Evolutionary conservation across 2,329 filamentous ascomycete species (phyloP).

Genomic region (Fusarium nelsonii): DNA sequence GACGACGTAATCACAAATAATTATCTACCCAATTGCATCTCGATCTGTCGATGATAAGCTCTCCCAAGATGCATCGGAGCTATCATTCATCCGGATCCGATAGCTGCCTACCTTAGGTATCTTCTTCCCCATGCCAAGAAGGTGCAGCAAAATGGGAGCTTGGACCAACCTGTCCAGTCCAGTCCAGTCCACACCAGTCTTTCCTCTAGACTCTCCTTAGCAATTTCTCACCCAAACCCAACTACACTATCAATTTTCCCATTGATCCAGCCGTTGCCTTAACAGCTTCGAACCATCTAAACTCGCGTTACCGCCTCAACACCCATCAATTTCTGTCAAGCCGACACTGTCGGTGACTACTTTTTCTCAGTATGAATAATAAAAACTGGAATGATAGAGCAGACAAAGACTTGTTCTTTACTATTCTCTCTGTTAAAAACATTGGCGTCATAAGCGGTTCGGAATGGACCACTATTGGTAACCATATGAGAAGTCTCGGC

Average conservation of each 20-base stretch:
- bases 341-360: constrained; percentile 3
- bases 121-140: constrained; percentile 22
- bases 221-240: constrained; percentile 49
- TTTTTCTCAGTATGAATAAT: constrained; percentile 58
- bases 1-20: constrained; percentile 2
- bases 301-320: constrained; percentile 34
- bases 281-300: constrained; percentile 51
- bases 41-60: background rate
- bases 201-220: constrained; percentile 40
- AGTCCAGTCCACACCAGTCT: constrained; percentile 34
- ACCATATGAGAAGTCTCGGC: constrained; percentile 69
- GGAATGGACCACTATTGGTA: constrained; percentile 73
- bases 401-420: constrained; percentile 73
- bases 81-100: constrained; percentile 29
- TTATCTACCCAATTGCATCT: background rate
- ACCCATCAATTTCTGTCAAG: constrained; percentile 34
- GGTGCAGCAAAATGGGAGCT: constrained; percentile 32
- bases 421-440: constrained; percentile 71
- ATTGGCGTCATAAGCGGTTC: constrained; percentile 72
- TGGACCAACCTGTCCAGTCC: constrained; percentile 43
- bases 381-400: constrained; percentile 73
- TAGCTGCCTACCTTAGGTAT: background rate
- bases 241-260: constrained; percentile 61
- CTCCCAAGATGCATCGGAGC: constrained; percentile 4
- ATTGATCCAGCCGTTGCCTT: constrained; percentile 52